Conservation (phyloP, 108 stramenopile species). For the Schizochytrium sp. region DNA sequence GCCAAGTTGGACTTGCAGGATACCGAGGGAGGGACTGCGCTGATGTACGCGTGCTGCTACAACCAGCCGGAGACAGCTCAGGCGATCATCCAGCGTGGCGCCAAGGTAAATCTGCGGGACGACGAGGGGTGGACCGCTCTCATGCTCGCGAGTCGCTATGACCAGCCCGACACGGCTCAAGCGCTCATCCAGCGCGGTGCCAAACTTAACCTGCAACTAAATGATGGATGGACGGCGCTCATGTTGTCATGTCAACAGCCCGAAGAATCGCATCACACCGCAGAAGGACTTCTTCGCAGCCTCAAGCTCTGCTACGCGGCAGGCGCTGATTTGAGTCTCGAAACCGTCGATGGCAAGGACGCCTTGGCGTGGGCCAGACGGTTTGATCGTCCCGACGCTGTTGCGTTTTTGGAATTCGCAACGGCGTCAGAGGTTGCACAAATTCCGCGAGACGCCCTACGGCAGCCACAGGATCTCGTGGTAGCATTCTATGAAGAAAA, state of each 20-base stretch:
- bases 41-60: background rate
- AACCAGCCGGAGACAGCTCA: background rate
- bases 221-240: background rate
- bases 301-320: background rate
- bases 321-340: background rate
- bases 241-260: background rate
- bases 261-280: too few relatives aligned
- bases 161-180: background rate
- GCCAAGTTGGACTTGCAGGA: background rate
- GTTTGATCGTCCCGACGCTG: too few relatives aligned
- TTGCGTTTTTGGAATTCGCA: too few relatives aligned
- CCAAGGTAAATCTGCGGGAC: background rate
- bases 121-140: background rate
- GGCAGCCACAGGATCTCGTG: too few relatives aligned
- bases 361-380: background rate
- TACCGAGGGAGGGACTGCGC: background rate
- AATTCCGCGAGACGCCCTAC: too few relatives aligned
- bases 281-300: background rate
- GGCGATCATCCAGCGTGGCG: background rate
- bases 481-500: background rate
- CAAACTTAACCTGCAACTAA: background rate
- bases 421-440: too few relatives aligned
- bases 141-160: background rate
- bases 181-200: background rate
- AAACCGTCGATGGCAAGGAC: background rate